phyloP scores from a whole-genome alignment of 306 rosid genomes.

The Vachellia collinsii region DNA sequence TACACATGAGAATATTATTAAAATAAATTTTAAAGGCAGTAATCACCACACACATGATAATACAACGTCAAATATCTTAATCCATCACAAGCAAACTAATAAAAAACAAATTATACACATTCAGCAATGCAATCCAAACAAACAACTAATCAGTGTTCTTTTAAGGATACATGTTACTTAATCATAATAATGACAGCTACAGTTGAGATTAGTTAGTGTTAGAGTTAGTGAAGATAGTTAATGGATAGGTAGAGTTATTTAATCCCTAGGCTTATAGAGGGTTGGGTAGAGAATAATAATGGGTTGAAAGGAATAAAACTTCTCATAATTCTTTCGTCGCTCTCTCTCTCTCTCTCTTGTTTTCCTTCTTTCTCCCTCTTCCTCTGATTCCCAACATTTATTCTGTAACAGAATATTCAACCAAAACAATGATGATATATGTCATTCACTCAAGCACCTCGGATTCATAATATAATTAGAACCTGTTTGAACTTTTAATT shows the following conservation, averaged over 20 bases:
- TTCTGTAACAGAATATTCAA: background rate
- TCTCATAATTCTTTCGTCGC: too few relatives aligned
- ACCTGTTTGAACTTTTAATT: conserved; percentile 92
- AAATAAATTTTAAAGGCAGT: conserved; percentile 5
- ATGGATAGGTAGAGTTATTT: too few relatives aligned
- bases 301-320: too few relatives aligned
- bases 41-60: conserved; percentile 25
- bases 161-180: background rate
- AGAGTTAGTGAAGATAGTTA: too few relatives aligned
- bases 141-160: conserved; percentile 8
- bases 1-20: background rate
- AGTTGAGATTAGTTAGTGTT: too few relatives aligned
- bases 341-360: too few relatives aligned
- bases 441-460: conserved; percentile 17
- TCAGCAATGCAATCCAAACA: conserved; percentile 15
- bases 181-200: too few relatives aligned
- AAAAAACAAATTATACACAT: conserved; percentile 17
- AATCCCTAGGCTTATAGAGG: too few relatives aligned
- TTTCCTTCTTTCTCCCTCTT: too few relatives aligned
- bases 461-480: conserved; percentile 28
- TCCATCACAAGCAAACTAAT: conserved; percentile 22
- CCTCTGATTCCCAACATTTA: too few relatives aligned
- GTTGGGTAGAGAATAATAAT: too few relatives aligned
- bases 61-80: conserved; percentile 20
- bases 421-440: conserved; percentile 27